Evolutionary conservation across 2,329 filamentous ascomycete species (phyloP).

Genomic region (Akanthomyces muscarius): DNA sequence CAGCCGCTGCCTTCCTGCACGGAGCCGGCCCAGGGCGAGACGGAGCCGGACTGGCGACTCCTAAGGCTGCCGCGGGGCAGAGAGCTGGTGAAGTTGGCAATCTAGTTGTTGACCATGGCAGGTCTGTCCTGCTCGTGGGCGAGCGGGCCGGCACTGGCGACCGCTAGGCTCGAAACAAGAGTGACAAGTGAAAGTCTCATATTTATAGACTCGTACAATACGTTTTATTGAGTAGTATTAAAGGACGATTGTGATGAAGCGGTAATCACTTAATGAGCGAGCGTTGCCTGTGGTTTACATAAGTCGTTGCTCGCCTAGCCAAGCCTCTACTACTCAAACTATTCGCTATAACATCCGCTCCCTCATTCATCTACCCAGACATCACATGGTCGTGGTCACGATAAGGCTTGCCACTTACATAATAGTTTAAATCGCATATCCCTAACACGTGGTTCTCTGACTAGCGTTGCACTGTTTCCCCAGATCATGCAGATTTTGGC

Average conservation of each 20-base stretch:
- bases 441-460: too few relatives aligned
- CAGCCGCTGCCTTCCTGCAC: conserved; percentile 7
- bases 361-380: too few relatives aligned
- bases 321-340: too few relatives aligned
- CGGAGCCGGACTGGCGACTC: background rate
- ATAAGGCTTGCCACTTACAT: too few relatives aligned
- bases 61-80: background rate
- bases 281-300: too few relatives aligned
- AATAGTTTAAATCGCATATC: too few relatives aligned
- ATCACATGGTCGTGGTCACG: too few relatives aligned
- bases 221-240: background rate
- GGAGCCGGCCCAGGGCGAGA: conserved; percentile 1
- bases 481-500: too few relatives aligned
- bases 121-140: background rate
- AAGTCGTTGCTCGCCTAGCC: too few relatives aligned
- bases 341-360: too few relatives aligned
- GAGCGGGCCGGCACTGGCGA: background rate
- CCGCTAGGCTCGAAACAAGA: background rate
- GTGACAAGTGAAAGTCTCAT: background rate
- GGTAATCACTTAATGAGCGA: too few relatives aligned
- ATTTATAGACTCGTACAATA: background rate
- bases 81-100: conserved; percentile 7
- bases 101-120: conserved; percentile 1
- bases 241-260: background rate
- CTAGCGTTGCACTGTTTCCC: too few relatives aligned